phyloP scores from a whole-genome alignment of 2,329 filamentous ascomycete species.

The Venturia pyrina region DNA sequence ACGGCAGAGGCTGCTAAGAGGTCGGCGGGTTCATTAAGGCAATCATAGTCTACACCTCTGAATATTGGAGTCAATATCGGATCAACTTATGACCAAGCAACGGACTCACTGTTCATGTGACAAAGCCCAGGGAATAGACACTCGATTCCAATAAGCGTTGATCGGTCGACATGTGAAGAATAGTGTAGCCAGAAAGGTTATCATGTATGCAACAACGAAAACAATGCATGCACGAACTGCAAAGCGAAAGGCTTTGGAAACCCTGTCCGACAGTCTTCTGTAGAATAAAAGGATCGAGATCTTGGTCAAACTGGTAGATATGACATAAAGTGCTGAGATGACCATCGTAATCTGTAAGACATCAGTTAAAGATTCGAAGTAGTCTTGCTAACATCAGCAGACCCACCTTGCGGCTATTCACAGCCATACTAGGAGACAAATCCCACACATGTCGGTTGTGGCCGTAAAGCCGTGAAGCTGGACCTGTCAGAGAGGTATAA shows the following conservation, averaged over 20 bases:
- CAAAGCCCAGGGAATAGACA: constrained; percentile 23
- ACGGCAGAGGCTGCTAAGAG: constrained; percentile 29
- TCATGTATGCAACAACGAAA: constrained; percentile 28
- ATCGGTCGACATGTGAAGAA: constrained; percentile 29
- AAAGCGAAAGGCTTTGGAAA: constrained; percentile 27
- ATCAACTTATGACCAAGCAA: not conserved
- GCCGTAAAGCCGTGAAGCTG: constrained; percentile 10
- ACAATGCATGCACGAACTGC: constrained; percentile 28
- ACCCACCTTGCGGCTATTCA: constrained; percentile 10
- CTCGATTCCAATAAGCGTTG: constrained; percentile 31
- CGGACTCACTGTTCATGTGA: constrained; percentile 15
- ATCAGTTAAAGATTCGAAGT: constrained; percentile 19
- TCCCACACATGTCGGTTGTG: constrained; percentile 14
- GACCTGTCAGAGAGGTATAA: not conserved
- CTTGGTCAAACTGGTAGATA: constrained; percentile 21
- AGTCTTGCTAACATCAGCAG: constrained; percentile 7
- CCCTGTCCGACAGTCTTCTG: constrained; percentile 28
- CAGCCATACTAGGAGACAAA: not conserved
- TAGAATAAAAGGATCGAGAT: constrained; percentile 31
- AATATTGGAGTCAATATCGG: not conserved
- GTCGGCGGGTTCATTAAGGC: constrained; percentile 28
- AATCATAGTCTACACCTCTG: constrained; percentile 19
- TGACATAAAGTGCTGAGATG: constrained; percentile 20
- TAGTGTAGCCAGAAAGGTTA: constrained; percentile 27
- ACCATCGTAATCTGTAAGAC: constrained; percentile 14